Base-by-base conservation (phyloP, 1,139 yeast species). In the Candida mesenterica region DNA sequence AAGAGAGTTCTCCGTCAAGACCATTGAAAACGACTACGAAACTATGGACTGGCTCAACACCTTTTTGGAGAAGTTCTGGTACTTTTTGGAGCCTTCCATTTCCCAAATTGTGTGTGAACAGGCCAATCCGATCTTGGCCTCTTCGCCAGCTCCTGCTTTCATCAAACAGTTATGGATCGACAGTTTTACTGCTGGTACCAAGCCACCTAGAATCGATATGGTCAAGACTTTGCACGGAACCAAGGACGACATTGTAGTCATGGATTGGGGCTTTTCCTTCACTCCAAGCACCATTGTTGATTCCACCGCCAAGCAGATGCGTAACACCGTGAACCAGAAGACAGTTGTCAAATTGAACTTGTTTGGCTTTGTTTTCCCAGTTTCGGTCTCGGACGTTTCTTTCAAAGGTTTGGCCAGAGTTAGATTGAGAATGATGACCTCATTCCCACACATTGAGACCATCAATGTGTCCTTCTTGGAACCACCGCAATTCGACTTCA, bases 1-100 rank as follows among this genome's bases (percentile, higher is more conserved):
- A 53, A 79, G 96, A 51, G 96, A 90, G 53, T 78, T 85, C 51
- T 81, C 95, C 12, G 78, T 88, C 34, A 78, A 79, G 53, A 74
- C 77, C 37, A 82, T 89, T 45, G 97, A 90, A 61, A 77, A 80
- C 49, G 97, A 90, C 55, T 82, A 82, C 49, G 98, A 92, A 62
- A 75, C 96, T 7, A 77, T 90, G 83, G 97, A 92, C 53, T 92
- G 98, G 98, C 68, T 87, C 48, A 92, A 92, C 59, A 76, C 79
- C 25, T 83, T 92, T 49, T 61, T 92, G 61, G 89, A 83, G 53
- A 90, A 88, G 62, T 90, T 87, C 60, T 92, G 98, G 98, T 68
- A 77, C 41, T 86, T 73, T 49, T 75, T 89, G 52, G 97, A 92
- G 58, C 98, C 98, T 10, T 79, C 87, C n/a, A 69, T 90, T 28